Conservation (phyloP, 306 rosid genomes). For the Acacia confusa region DNA sequence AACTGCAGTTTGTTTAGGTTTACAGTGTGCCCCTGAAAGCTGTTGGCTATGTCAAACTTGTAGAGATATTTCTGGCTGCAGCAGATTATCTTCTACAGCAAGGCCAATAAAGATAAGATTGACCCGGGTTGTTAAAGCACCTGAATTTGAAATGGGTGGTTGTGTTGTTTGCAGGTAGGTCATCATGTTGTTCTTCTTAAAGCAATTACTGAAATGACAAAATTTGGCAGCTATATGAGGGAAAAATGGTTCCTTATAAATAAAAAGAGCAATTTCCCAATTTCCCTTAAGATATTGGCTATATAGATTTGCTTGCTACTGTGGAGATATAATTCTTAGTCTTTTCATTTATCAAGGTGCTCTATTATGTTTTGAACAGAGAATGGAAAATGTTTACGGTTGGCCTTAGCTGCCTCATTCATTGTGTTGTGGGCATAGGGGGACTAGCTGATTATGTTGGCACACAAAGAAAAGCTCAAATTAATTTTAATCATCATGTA, state of each 20-base stretch:
- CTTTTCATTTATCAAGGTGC: neutral
- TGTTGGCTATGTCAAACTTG: constrained; percentile 89
- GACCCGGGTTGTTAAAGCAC: constrained; percentile 79
- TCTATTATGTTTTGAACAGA: neutral
- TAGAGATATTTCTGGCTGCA: constrained; percentile 64
- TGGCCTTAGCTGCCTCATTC: neutral
- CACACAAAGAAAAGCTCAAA: neutral
- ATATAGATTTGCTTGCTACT: neutral
- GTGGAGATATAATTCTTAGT: neutral
- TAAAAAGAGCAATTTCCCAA: neutral
- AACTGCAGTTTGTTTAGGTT: constrained; percentile 85
- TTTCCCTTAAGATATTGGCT: neutral
- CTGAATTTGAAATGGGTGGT: constrained; percentile 91
- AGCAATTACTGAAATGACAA: neutral
- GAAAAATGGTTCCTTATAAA: neutral
- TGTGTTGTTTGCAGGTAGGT: constrained; percentile 95
- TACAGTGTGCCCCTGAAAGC: constrained; percentile 58
- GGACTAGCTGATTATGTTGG: constrained; percentile 7
- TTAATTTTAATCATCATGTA: neutral
- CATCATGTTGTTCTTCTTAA: constrained; percentile 29
- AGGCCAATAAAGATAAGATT: constrained; percentile 85
- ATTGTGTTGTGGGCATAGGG: neutral
- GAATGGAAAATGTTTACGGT: neutral
- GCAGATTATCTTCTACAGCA: constrained; percentile 52
- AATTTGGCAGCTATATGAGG: constrained; percentile 3